A percentile compares a stretch with the other conserved stretches of the same genome.
Conservation (phyloP, 2,329 filamentous ascomycete species). For the Mollisia scopiformis region DNA sequence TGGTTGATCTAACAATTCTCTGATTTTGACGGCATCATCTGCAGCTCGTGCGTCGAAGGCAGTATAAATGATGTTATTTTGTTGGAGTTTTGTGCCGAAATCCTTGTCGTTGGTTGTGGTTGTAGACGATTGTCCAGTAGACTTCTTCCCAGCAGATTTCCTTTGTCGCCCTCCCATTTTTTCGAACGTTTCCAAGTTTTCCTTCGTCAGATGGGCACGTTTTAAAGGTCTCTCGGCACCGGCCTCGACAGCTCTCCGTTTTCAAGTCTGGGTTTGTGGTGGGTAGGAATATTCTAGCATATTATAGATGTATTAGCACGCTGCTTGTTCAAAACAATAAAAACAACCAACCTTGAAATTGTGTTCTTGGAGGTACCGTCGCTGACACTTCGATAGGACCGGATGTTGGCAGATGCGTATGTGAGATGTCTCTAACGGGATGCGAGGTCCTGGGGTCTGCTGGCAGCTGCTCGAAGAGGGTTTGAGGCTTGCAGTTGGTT, state of each 20-base stretch:
- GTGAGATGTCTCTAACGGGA: slow-evolving; percentile 16
- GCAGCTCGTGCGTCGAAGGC: slow-evolving; percentile 10
- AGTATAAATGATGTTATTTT: slow-evolving; percentile 16
- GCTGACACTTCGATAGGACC: slow-evolving; percentile 19
- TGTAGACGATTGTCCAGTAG: slow-evolving; percentile 10
- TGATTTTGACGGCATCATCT: slow-evolving; percentile 9
- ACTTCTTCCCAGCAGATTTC: slow-evolving; percentile 17
- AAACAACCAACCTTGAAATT: slow-evolving; percentile 24
- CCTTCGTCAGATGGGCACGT: slow-evolving; percentile 21
- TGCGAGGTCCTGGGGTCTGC: slow-evolving; percentile 21
- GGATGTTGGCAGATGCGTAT: slow-evolving; percentile 21
- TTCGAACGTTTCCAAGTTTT: slow-evolving; percentile 23
- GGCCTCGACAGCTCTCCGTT: slow-evolving; percentile 22
- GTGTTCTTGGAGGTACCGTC: slow-evolving; percentile 17
- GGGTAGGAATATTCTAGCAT: slow-evolving; percentile 20
- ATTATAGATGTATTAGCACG: slow-evolving; percentile 22
- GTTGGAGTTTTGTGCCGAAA: slow-evolving; percentile 16
- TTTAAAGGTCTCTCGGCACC: slow-evolving; percentile 17
- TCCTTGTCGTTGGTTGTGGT: slow-evolving; percentile 15
- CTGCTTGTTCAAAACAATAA: slow-evolving; percentile 19
- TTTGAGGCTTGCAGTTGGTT: too few species aligned
- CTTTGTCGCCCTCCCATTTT: slow-evolving; percentile 19
- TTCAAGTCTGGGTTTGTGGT: slow-evolving; percentile 22
- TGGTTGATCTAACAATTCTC: slow-evolving; percentile 12
- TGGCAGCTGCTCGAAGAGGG: slow-evolving; percentile 19